Evolutionary conservation across 225 moss, liverwort and hornwort genomes (phyloP).

Genomic region (Physcomitrium patens): DNA sequence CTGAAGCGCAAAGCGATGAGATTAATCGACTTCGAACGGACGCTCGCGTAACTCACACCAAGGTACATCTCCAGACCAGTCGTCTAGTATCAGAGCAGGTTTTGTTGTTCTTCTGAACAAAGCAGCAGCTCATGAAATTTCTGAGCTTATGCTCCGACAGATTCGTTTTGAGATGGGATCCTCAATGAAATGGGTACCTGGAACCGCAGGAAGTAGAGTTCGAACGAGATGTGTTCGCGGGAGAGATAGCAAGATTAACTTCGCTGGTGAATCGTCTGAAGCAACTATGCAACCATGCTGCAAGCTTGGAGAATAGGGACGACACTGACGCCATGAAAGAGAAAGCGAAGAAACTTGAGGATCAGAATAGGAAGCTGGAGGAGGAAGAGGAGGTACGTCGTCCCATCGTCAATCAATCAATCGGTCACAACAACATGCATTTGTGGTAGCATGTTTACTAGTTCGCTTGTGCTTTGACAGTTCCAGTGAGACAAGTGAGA

Average conservation of each 20-base stretch:
- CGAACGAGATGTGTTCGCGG: conserved; percentile 85
- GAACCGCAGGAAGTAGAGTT: conserved; percentile 81
- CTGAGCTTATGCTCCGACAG: background rate
- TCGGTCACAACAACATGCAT: no score
- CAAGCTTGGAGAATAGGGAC: conserved; percentile 57
- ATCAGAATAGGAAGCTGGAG: conserved; percentile 45
- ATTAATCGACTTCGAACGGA: no score
- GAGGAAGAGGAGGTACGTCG: conserved; percentile 40
- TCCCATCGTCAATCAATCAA: no score
- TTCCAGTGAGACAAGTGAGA: no score
- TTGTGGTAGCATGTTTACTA: background rate
- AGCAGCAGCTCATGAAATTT: no score
- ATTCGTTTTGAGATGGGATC: background rate
- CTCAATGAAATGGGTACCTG: background rate
- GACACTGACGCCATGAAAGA: conserved; percentile 52
- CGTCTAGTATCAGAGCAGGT: no score
- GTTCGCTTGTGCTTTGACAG: background rate
- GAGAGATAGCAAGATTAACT: conserved; percentile 76
- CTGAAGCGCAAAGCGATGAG: no score
- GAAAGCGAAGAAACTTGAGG: conserved; percentile 49
- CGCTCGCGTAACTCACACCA: no score
- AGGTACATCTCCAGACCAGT: no score
- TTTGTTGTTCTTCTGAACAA: no score
- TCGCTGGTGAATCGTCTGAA: conserved; percentile 55
- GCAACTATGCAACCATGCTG: conserved; percentile 56